Evolutionary conservation across 1,284 basidiomycete species (phyloP).

Genomic region (Cryptococcus sp.): DNA sequence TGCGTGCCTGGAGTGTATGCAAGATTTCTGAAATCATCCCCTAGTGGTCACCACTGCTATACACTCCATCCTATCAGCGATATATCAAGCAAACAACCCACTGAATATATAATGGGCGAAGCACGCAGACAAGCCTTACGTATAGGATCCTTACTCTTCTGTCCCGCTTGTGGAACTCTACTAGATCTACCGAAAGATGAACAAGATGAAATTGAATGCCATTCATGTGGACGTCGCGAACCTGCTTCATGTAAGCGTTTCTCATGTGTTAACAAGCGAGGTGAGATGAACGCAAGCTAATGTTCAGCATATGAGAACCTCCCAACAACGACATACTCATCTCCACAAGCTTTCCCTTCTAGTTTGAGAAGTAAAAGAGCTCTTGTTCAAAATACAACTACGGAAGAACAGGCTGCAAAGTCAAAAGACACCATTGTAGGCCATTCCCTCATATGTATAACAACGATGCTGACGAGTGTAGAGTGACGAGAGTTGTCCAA

Average conservation of each 20-base stretch:
- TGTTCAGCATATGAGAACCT: constrained; percentile 83
- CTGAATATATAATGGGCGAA: no score
- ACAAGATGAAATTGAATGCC: constrained; percentile 71
- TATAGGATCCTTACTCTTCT: constrained; percentile 84
- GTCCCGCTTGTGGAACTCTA: constrained; percentile 84
- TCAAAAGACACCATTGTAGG: constrained; percentile 58
- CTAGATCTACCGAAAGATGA: constrained; percentile 78
- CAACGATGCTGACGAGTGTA: constrained; percentile 40
- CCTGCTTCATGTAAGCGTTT: constrained; percentile 70
- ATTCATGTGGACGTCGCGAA: constrained; percentile 81
- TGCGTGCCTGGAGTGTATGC: no score
- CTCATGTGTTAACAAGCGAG: background rate
- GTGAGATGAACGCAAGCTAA: background rate
- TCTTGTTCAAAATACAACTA: constrained; percentile 74
- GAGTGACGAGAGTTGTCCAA: constrained; percentile 89
- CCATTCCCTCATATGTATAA: background rate
- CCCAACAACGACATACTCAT: constrained; percentile 82
- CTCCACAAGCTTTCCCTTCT: constrained; percentile 91
- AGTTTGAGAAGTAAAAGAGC: constrained; percentile 81
- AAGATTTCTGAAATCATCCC: no score
- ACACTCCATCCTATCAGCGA: no score
- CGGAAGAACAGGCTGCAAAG: constrained; percentile 68
- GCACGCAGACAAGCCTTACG: background rate
- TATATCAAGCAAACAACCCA: no score
- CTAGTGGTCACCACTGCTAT: no score